Conservation (phyloP, 2,329 filamentous ascomycete genomes). For the Cytospora paraplurivora region DNA sequence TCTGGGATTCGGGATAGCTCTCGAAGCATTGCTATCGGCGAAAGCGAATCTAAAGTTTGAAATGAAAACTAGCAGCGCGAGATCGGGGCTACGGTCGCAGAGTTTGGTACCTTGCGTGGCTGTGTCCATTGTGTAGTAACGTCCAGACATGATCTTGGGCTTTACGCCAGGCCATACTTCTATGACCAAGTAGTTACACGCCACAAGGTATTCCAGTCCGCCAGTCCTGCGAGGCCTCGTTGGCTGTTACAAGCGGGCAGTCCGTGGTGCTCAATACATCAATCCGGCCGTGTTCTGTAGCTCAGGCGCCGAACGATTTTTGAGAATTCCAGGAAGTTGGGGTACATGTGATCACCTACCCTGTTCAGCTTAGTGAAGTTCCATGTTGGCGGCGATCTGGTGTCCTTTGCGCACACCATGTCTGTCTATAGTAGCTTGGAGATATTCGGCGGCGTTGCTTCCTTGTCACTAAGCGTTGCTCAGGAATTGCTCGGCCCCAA, state of each 20-base stretch:
- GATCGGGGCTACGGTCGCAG: background rate
- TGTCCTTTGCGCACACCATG: no score
- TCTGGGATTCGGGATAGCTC: background rate
- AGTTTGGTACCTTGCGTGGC: background rate
- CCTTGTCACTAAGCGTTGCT: background rate
- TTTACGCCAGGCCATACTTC: no score
- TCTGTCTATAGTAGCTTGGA: no score
- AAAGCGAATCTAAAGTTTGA: background rate
- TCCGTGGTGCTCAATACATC: no score
- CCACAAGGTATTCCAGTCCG: no score
- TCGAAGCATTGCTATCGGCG: slow-evolving; percentile 2
- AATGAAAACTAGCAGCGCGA: background rate
- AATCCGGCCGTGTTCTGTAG: no score
- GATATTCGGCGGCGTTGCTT: background rate
- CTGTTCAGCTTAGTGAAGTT: background rate
- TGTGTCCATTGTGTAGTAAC: no score
- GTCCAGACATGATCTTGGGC: no score
- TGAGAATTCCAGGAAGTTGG: background rate
- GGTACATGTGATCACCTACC: background rate
- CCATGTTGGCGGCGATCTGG: background rate
- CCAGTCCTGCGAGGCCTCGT: no score
- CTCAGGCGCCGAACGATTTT: background rate
- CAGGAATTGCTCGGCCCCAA: background rate
- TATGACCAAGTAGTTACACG: no score
- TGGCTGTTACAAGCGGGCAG: no score